phyloP scores from a whole-genome alignment of 148 eudicot species.

The Rhododendron henanense region DNA sequence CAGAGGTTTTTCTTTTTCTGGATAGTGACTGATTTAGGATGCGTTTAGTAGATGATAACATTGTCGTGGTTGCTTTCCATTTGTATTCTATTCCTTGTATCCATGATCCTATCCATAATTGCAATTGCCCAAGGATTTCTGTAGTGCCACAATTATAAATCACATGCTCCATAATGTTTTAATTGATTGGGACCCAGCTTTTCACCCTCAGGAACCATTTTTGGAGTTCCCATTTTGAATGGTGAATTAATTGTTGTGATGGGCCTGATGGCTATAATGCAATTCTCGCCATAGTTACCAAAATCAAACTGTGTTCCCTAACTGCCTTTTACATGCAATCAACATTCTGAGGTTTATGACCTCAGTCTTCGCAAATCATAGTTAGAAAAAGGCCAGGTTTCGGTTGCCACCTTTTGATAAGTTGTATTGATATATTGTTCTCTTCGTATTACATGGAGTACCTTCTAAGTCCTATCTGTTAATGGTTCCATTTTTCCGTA shows the following conservation, averaged over 20 bases:
- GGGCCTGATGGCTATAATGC: background rate
- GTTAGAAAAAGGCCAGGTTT: background rate
- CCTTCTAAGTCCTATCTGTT: background rate
- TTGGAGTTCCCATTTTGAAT: background rate
- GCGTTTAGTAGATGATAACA: background rate
- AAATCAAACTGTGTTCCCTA: background rate
- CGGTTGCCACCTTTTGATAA: background rate
- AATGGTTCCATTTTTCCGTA: background rate
- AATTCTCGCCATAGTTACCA: background rate
- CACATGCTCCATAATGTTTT: background rate
- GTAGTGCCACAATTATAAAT: background rate
- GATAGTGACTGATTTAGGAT: background rate
- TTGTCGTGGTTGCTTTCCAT: background rate
- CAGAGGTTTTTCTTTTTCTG: conserved; percentile 7
- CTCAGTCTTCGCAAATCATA: background rate
- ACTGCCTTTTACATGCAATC: background rate
- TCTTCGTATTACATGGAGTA: background rate
- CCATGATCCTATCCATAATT: background rate
- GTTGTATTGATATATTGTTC: background rate
- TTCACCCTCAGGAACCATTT: background rate
- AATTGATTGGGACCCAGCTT: background rate
- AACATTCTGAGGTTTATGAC: background rate
- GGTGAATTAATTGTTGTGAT: background rate
- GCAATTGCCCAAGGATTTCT: background rate
- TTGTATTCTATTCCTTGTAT: background rate